phyloP scores from a whole-genome alignment of 345 rosid genomes.

The Salix purpurea region DNA sequence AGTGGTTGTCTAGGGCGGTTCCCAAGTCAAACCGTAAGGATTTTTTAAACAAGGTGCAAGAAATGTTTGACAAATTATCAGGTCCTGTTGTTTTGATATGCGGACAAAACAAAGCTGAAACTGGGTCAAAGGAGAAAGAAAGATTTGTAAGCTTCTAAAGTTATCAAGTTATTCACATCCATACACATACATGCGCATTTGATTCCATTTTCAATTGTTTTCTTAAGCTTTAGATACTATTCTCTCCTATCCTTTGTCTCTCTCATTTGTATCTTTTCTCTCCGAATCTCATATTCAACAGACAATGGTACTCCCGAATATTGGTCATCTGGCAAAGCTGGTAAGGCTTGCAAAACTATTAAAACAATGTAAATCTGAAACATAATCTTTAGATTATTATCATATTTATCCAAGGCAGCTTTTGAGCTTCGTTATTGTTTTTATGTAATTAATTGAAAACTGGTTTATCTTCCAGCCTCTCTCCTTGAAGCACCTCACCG shows the following conservation, averaged over 20 bases:
- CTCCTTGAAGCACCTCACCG: slow-evolving; percentile 74
- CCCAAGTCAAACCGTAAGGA: slow-evolving; percentile 65
- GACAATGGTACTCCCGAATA: too few species aligned
- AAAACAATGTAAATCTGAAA: background rate
- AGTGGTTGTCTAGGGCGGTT: slow-evolving; percentile 91
- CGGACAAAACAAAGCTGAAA: slow-evolving; percentile 76
- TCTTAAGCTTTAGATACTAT: background rate
- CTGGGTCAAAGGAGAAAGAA: slow-evolving; percentile 73
- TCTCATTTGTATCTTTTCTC: slow-evolving; percentile 10
- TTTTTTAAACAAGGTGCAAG: slow-evolving; percentile 67
- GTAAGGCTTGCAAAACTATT: slow-evolving; percentile 39
- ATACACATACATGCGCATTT: background rate
- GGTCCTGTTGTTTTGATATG: slow-evolving; percentile 90
- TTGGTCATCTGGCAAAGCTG: slow-evolving; percentile 83
- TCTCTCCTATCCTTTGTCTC: background rate
- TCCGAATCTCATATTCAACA: too few species aligned
- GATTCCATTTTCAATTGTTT: background rate
- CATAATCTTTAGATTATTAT: background rate
- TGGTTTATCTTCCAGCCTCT: slow-evolving; percentile 63
- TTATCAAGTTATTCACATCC: background rate
- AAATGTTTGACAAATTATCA: slow-evolving; percentile 67
- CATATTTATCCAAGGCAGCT: background rate
- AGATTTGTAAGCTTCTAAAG: slow-evolving; percentile 63
- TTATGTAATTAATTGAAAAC: slow-evolving; percentile 4
- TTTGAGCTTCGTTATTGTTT: background rate